phyloP scores from a whole-genome alignment of 139 green algal genomes.

The Chlorella sorokiniana region DNA sequence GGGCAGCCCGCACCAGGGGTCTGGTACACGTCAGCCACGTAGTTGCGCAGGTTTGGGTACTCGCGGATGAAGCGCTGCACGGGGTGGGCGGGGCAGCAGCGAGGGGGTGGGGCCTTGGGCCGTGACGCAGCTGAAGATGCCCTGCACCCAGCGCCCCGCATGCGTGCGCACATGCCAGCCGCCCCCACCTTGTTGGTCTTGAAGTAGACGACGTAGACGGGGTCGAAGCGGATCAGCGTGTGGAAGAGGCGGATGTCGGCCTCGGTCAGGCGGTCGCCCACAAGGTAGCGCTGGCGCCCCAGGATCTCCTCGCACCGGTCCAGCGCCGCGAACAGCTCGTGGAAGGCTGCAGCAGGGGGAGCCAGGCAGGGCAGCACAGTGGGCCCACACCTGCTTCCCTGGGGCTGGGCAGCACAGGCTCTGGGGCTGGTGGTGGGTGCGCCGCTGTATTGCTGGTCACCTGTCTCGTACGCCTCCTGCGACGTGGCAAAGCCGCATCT shows the following conservation, averaged over 20 bases:
- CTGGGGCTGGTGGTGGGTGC: not conserved
- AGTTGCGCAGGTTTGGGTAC: constrained; percentile 77
- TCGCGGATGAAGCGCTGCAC: constrained; percentile 37
- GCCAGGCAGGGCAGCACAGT: not conserved
- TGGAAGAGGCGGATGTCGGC: constrained; percentile 91
- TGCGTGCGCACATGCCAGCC: too few species aligned
- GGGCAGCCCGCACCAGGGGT: constrained; percentile 53
- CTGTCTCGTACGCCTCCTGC: constrained; percentile 88
- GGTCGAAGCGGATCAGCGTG: constrained; percentile 84
- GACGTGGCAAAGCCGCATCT: constrained; percentile 88
- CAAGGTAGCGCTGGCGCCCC: constrained; percentile 79
- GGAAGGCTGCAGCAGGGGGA: constrained; percentile 8
- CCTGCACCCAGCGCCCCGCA: too few species aligned
- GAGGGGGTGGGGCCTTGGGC: too few species aligned
- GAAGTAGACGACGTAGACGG: constrained; percentile 85
- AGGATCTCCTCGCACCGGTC: constrained; percentile 85
- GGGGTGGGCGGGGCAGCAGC: not conserved
- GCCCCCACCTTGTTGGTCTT: constrained; percentile 87
- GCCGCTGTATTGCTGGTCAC: too few species aligned
- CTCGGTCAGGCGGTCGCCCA: constrained; percentile 88
- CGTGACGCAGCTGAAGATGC: too few species aligned
- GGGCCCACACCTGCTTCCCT: too few species aligned
- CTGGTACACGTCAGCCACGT: constrained; percentile 82
- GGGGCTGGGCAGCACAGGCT: constrained; percentile 23
- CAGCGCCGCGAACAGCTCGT: constrained; percentile 83